A percentile compares a stretch with the other conserved stretches of the same genome.
phyloP scores from a whole-genome alignment of 2,329 filamentous ascomycete species.

The Claviceps paspali region DNA sequence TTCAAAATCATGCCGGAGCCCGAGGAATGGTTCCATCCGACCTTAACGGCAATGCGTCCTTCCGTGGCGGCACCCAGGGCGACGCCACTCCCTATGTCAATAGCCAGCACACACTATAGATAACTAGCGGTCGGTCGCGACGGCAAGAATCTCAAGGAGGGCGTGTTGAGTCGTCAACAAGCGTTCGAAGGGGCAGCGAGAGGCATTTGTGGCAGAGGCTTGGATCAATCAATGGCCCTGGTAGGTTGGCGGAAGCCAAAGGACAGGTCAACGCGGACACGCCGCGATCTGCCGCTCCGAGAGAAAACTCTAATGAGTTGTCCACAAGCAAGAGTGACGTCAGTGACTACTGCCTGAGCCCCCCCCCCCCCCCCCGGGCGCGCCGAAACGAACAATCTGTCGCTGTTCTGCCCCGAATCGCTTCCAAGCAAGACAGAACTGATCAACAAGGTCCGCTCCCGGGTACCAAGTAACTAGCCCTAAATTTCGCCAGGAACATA shows the following conservation, averaged over 20 bases:
- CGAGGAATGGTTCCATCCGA: slow-evolving; percentile 9
- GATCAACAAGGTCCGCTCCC: too few relatives aligned
- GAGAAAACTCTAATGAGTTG: slow-evolving; percentile 12
- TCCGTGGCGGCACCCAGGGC: slow-evolving; percentile 12
- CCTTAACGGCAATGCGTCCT: slow-evolving; percentile 23
- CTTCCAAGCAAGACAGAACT: too few relatives aligned
- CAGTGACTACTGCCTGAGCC: neutral
- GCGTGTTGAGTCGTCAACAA: slow-evolving; percentile 18
- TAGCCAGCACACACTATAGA: slow-evolving; percentile 18
- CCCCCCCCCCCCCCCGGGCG: too few relatives aligned
- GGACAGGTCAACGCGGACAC: slow-evolving; percentile 11
- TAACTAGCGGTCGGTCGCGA: slow-evolving; percentile 22
- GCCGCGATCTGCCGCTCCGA: slow-evolving; percentile 11
- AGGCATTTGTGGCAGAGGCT: slow-evolving; percentile 26
- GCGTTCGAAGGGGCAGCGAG: slow-evolving; percentile 22
- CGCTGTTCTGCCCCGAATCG: too few relatives aligned
- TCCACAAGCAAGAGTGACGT: slow-evolving; percentile 11
- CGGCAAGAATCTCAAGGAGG: slow-evolving; percentile 28
- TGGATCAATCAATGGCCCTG: slow-evolving; percentile 32
- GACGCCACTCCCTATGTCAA: slow-evolving; percentile 24
- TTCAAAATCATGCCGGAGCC: slow-evolving; percentile 35
- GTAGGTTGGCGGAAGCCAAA: slow-evolving; percentile 27
- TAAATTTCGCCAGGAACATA: too few relatives aligned
- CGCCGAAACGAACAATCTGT: neutral
- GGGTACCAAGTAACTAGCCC: too few relatives aligned